Base-by-base conservation (phyloP, 306 rosid species). In the Rosa persica region DNA sequence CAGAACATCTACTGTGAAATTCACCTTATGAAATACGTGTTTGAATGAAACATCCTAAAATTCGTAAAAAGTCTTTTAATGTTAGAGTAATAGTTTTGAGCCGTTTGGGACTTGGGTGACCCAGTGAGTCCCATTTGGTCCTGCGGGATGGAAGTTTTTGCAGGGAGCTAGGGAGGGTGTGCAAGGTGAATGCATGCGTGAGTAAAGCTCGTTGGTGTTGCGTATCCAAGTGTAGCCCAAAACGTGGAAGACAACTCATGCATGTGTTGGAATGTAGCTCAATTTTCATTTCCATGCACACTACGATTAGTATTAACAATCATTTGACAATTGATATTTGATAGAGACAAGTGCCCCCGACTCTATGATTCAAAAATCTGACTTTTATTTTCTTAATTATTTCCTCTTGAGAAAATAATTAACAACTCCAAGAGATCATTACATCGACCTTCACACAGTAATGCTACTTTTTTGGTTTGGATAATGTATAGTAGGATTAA, bases 231-330 rank as follows among this genome's bases (percentile, higher is more conserved):
- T 74, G 70, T 25, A 23, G 70, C 17, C 23, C 43, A 25, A 43
- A 60, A 25, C 78, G 78, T 75, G 57, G 57, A 75, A 25, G 70
- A n/a, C 19, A 43, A 42, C 43, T 8, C 27, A 7, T 74, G 70
- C 70, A 57, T 60, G 70, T 23, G 78, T 25, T 48, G 42, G 76
- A 10, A 17, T 54, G 39, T 42, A 12, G 36, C 67, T 12, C 44
- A 2, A 6, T 55, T 23, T 36, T 25, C 30, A 15, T 16, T 43
- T 75, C 78, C 78, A 75, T 43, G 70, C 42, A 60, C 78, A 58
- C 57, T 25, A 58, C 78, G 19, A 8, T 43, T 55, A 8, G 12
- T 57, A 61, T 12, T 61, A 12, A 2, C 12, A 38, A 65, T 65
- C 5, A 0, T n/a, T 65, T 23, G 36, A 58, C 23, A 11, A 65